Base-by-base conservation (phyloP, 768 basidiomycete species). In the Podaxis sp. region DNA sequence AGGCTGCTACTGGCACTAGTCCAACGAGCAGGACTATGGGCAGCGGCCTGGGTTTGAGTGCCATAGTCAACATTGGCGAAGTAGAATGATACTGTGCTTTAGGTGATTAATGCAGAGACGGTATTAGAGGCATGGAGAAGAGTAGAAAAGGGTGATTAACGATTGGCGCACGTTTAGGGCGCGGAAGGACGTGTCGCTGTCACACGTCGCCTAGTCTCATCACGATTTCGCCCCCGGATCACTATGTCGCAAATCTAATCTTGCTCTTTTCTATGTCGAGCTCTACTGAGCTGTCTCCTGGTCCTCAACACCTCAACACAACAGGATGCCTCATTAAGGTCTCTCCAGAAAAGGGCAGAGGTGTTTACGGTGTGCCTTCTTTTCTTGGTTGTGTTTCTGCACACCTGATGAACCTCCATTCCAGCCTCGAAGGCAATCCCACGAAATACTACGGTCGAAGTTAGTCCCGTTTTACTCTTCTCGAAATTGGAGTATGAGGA, bases 381-480 rank as follows among this genome's bases (percentile, higher is more conserved):
- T 4, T 12, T 28, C 17, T n/a, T 46, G 22, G 28, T 13, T 15
- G 5, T 36, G 5, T 52, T 26, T 6, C 17, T 5, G 17, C 28
- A 7, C 19, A 24, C 6, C 17, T 39, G 22, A 7, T 38, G 3
- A 49, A 19, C 5, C 26, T 28, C 4, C 28, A 55, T 28, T 15
- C 4, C 22, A 65, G 56, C 57, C 8, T 44, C 64, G 30, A 57
- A 51, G 51, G 30, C 64, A 40, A 87, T 95, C 64, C 79, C 87
- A 19, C 74, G 81, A 11, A 79, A 84, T 12, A 88, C 89, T 0
- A 67, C 90, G n/a, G 71, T 98, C 64, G 96, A 97, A 73, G 84
- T 87, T 67, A 90, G 90, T 65, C 95, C 96, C 2, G 92, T 93
- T 19, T 76, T 96, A n/a, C 77, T 96, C 11, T 85, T 96, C 69